Evolutionary conservation across 106 monocot species (phyloP), one percentile per base, ranked within the genome.

Genomic region (Dendrobium catenatum): DNA sequence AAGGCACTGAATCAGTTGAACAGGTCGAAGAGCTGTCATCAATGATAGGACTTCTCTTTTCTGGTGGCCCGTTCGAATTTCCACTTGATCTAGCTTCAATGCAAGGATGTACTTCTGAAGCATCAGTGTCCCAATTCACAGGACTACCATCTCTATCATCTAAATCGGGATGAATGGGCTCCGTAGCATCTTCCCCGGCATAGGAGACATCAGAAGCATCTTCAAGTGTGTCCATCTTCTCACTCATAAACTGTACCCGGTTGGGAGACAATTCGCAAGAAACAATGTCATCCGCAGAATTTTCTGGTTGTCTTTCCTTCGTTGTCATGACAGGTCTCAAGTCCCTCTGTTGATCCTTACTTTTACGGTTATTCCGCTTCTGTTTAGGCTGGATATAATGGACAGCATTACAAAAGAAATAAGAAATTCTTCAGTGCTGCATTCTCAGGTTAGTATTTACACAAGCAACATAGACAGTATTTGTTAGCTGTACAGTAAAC

Each of bases 21-120:
- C 95, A 91, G 37, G 93, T 93, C 4, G 93, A 99, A 22, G 95
- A 99, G 80, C 93, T 93, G 44, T 99, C 98, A 86, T 99, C 95
- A 77, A 91, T 47, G 81, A 78, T 20, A 76, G 86, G 80, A 59
- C 37, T 48, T 42, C 27, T 85, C 79, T 90, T 99, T 37, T 43
- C 74, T 19, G 18, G 43, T 4, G 20, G 74, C 3, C 33, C 9
- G n/a, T 70, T 70, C 9, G 1, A 33, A 11, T 11, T 31, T 15
- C 10, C 15, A 11, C 74, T 74, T 74, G 74, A 17, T 18, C 74
- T 74, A 20, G 43, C 29, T 77, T 86, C 89, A 1, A 70, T 56
- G 20, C n/a, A 66, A 76, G 84, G 75, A 80, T 78, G 76, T 76
- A 84, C 73, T 83, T 94, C 92, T 70, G 85, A 89, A 41, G 86